Base-by-base conservation (phyloP, 2,329 filamentous ascomycete genomes). In the Cladorrhinum sp. region DNA sequence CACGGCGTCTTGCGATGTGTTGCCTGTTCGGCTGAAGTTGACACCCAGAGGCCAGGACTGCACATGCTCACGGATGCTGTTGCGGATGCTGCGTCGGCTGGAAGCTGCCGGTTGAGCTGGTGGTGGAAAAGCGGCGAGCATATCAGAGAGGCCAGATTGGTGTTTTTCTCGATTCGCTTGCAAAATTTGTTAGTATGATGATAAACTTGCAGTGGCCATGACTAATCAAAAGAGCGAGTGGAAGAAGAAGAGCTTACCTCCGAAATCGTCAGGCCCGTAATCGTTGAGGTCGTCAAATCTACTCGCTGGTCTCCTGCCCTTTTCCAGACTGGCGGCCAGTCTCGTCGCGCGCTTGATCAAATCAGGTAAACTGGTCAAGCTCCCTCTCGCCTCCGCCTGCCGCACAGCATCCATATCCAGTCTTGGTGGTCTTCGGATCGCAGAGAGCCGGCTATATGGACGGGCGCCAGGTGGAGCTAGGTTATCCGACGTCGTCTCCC, bases 341-440 rank as follows among this genome's bases (percentile, higher is more conserved):
- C 86, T 86, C 0, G 94, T 98, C 10, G 95, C 95, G 67, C 95
- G 86, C 69, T 86, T 84, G 67, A 99, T 98, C 62, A 99, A 78
- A 72, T 98, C 95, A 0, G 93, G 90, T 62, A 99, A 78, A 74
- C 93, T 97, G 1, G 95, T 98, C 65, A 96, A 80, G 72, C 93
- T 97, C 3, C 92, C 93, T 70, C 95, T 86, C 1, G 89, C 85
- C 73, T 97, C 92, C 16, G 91, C 90, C 56, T 89, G 86, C 65
- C 86, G 84, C 2, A 96, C 90, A 3, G 90, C 90, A 70, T 93
- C 88, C 23, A 97, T 88, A 70, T 97, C 87, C 3, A 97, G 78
- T 36, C 84, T 85, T 2, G 91, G 90, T 30, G 94, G 93, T 54
- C 83, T 77, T 66, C 81, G 78, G 59, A 87, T 79, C 12, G 81